Evolutionary conservation across 148 eudicot species (phyloP).

Genomic region (Beta vulgaris): DNA sequence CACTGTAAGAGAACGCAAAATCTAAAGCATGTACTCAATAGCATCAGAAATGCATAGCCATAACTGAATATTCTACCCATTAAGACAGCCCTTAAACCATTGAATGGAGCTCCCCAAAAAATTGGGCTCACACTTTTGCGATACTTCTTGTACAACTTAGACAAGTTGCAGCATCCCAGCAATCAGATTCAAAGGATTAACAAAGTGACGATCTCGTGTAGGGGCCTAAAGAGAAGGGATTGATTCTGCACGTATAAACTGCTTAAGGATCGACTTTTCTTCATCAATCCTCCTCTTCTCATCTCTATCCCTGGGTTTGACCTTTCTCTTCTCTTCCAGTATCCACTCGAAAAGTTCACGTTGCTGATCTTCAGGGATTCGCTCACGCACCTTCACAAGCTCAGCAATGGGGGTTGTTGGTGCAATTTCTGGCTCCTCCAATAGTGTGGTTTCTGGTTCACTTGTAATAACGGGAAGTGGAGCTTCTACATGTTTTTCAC

Average conservation of each 20-base stretch:
- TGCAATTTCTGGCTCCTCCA: conserved; percentile 36
- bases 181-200: conserved; percentile 7
- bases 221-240: conserved; percentile 37
- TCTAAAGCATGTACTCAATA: not conserved
- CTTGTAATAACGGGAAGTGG: conserved; percentile 29
- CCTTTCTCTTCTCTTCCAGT: conserved; percentile 63
- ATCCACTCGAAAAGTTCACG: conserved; percentile 73
- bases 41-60: not conserved
- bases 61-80: not conserved
- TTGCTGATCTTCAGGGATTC: conserved; percentile 62
- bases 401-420: conserved; percentile 35
- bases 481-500: conserved; percentile 32
- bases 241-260: conserved; percentile 48
- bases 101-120: conserved; percentile 12
- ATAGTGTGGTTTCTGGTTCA: conserved; percentile 7
- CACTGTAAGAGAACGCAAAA: not conserved
- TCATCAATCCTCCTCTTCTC: conserved; percentile 58
- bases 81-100: conserved; percentile 4
- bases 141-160: not conserved
- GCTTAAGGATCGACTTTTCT: conserved; percentile 65
- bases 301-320: conserved; percentile 43
- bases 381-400: conserved; percentile 48
- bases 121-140: conserved; percentile 4
- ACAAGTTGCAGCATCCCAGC: not conserved
- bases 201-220: not conserved